phyloP scores from a whole-genome alignment of 768 basidiomycete species.

The Aureoboletus auriporus region DNA sequence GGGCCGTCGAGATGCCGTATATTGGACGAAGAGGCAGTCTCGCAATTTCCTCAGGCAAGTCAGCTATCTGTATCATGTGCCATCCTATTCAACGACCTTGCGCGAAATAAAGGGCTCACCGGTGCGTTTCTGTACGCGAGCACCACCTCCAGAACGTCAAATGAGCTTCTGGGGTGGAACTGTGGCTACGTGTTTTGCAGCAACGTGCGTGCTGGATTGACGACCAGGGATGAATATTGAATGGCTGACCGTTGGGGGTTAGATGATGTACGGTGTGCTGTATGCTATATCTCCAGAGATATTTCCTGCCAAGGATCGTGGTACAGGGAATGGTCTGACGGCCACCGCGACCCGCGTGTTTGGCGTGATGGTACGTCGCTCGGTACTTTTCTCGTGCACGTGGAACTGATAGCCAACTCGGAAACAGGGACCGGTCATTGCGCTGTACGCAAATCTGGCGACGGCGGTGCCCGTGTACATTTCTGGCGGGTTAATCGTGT shows the following conservation, averaged over 20 bases:
- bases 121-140: constrained; percentile 71
- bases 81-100: constrained; percentile 42
- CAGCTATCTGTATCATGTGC: constrained; percentile 7
- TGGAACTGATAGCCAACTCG: background rate
- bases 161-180: constrained; percentile 74
- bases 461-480: constrained; percentile 72
- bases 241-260: background rate
- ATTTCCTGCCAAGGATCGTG: constrained; percentile 68
- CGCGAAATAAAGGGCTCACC: constrained; percentile 58
- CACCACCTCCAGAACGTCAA: constrained; percentile 68
- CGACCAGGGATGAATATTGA: background rate
- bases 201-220: constrained; percentile 39
- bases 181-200: constrained; percentile 68
- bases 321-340: constrained; percentile 66
- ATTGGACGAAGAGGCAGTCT: constrained; percentile 68
- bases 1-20: constrained; percentile 60
- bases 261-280: constrained; percentile 76
- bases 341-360: constrained; percentile 61
- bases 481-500: constrained; percentile 59
- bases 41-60: constrained; percentile 58
- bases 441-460: constrained; percentile 58
- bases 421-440: constrained; percentile 64
- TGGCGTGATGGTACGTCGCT: constrained; percentile 57
- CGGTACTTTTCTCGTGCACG: background rate
- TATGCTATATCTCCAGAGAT: constrained; percentile 69